Percentiles rank a stretch among this genome's conserved stretches.
phyloP scores from a whole-genome alignment of 1,284 basidiomycete species.

The Microbotryomycetes sp. region DNA sequence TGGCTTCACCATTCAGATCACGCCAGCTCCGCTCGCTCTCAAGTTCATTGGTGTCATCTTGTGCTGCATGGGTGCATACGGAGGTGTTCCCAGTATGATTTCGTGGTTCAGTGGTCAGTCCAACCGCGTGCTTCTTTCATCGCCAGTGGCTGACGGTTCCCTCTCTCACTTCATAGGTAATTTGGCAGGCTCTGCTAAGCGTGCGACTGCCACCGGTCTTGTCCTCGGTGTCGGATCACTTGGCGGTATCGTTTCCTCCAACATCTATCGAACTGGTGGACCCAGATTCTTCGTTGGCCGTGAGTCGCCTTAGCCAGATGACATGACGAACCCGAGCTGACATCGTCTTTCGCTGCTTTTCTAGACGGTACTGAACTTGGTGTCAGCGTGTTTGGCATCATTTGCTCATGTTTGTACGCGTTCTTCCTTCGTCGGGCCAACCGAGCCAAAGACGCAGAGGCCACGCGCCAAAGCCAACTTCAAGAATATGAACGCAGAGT shows the following conservation, averaged over 20 bases:
- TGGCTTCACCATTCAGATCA: constrained; percentile 3
- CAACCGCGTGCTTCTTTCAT: too few species aligned
- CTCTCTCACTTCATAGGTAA: not conserved
- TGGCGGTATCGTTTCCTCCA: constrained; percentile 1
- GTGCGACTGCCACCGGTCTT: not conserved
- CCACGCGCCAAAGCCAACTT: not conserved
- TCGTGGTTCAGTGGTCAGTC: too few species aligned
- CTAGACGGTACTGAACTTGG: not conserved
- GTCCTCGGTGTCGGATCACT: not conserved
- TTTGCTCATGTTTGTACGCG: not conserved
- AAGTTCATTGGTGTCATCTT: not conserved
- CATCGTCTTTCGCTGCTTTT: too few species aligned
- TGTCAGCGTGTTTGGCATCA: not conserved
- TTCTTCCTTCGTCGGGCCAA: constrained; percentile 1
- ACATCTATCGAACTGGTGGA: not conserved
- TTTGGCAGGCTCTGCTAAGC: not conserved
- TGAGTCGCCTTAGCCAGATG: not conserved
- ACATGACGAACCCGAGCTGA: too few species aligned
- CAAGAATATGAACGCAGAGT: not conserved
- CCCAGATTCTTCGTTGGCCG: not conserved
- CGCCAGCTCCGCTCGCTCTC: not conserved
- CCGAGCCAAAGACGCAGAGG: not conserved
- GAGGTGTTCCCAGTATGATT: constrained; percentile 1
- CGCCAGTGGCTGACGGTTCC: too few species aligned
- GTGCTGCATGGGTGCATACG: constrained; percentile 1